Evolutionary conservation across 345 rosid genomes (phyloP).

Genomic region (Euclidium syriacum): DNA sequence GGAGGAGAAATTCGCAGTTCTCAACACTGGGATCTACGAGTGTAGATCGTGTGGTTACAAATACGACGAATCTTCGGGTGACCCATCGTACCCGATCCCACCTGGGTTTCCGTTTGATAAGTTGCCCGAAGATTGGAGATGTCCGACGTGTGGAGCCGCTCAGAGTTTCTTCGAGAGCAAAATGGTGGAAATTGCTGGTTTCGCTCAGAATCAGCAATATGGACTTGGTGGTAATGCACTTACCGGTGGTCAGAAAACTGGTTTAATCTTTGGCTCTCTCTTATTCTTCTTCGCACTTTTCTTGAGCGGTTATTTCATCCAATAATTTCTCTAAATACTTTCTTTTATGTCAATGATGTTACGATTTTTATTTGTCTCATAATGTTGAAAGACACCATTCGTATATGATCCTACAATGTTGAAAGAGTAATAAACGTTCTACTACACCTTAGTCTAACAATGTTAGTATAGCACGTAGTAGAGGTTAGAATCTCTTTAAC

Average conservation of each 20-base stretch:
- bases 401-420: no score
- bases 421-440: no score
- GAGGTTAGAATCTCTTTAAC: no score
- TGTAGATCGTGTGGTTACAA: conserved; percentile 91
- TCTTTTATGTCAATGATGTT: no score
- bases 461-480: no score
- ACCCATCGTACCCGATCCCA: conserved; percentile 80
- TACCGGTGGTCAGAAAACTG: conserved; percentile 86
- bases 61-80: conserved; percentile 87
- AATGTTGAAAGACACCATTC: no score
- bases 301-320: conserved; percentile 80
- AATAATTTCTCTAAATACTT: conserved; percentile 25
- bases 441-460: no score
- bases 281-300: conserved; percentile 61
- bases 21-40: conserved; percentile 94
- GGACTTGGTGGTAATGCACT: conserved; percentile 88
- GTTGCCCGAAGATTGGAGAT: conserved; percentile 90
- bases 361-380: no score
- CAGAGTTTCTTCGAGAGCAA: conserved; percentile 78
- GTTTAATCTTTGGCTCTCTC: conserved; percentile 72
- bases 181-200: conserved; percentile 96
- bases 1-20: conserved; percentile 90
- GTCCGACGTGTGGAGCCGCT: conserved; percentile 93
- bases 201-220: conserved; percentile 90
- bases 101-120: conserved; percentile 78